Evolutionary conservation across 352 stramenopile species (phyloP).

Genomic region (Phytophthora boehmeriae): DNA sequence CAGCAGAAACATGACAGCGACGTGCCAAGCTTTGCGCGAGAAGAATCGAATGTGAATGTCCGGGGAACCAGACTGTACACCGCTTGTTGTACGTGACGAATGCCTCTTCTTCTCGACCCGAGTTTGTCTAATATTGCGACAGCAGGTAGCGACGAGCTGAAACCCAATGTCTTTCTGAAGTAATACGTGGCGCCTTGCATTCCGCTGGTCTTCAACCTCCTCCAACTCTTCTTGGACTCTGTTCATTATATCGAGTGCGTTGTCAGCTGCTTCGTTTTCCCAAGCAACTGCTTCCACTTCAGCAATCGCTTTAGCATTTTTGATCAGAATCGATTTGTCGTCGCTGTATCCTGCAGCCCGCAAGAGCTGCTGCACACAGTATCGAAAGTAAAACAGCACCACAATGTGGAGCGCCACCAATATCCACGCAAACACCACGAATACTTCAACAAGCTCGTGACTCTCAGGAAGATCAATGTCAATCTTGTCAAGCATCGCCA

Average conservation of each 20-base stretch:
- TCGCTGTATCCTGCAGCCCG: slow-evolving; percentile 27
- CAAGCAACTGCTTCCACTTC: slow-evolving; percentile 21
- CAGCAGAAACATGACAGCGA: slow-evolving; percentile 55
- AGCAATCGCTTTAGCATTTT: slow-evolving; percentile 15
- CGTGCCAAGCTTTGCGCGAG: slow-evolving; percentile 66
- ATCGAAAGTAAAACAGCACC: slow-evolving; percentile 48
- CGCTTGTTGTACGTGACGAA: not conserved
- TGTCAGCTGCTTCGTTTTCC: slow-evolving; percentile 21
- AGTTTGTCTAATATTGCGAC: too few species aligned
- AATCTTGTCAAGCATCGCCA: slow-evolving; percentile 21
- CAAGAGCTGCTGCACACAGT: slow-evolving; percentile 37
- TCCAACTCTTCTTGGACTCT: slow-evolving; percentile 20
- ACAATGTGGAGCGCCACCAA: slow-evolving; percentile 35
- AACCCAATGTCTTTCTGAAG: not conserved
- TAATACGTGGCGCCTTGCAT: too few species aligned
- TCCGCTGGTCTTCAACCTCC: not conserved
- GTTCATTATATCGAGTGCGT: slow-evolving; percentile 22
- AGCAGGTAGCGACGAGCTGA: not conserved
- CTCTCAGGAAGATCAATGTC: slow-evolving; percentile 10
- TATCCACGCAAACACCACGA: slow-evolving; percentile 35
- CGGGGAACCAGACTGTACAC: slow-evolving; percentile 2
- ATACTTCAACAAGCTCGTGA: slow-evolving; percentile 30
- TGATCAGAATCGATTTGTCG: slow-evolving; percentile 7
- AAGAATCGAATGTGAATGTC: slow-evolving; percentile 46
- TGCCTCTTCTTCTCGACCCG: slow-evolving; percentile 1